Conservation (phyloP, 257 asterid genomes). For the Fraxinus quadrangulata region DNA sequence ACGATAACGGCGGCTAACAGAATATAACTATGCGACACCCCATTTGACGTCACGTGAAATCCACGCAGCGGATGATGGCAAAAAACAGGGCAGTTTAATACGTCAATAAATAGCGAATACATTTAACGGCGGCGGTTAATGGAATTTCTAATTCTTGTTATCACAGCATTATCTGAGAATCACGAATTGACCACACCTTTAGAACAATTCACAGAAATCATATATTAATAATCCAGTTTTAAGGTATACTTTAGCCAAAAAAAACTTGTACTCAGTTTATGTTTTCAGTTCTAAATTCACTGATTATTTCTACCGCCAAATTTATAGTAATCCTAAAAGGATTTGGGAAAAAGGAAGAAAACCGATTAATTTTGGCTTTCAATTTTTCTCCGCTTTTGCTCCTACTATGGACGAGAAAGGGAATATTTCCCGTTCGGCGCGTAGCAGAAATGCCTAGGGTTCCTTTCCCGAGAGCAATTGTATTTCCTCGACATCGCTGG, state of each 20-base stretch:
- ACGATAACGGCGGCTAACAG: not conserved
- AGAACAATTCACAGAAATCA: not conserved
- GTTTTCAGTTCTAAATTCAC: not conserved
- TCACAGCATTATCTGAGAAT: not conserved
- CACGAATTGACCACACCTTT: not conserved
- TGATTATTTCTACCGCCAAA: not conserved
- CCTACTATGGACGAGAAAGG: slow-evolving; percentile 16
- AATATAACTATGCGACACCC: not conserved
- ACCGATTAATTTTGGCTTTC: not conserved
- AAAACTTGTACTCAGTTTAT: not conserved
- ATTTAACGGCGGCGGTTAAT: not conserved
- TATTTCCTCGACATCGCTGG: slow-evolving; percentile 28
- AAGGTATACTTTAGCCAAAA: not conserved
- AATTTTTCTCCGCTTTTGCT: not conserved
- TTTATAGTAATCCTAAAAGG: not conserved
- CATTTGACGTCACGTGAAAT: not conserved
- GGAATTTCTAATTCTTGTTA: not conserved
- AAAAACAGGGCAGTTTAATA: not conserved
- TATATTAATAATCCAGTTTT: not conserved
- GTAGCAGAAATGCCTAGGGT: slow-evolving; percentile 25
- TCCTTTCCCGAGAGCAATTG: slow-evolving; percentile 27
- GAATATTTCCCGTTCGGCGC: slow-evolving; percentile 32
- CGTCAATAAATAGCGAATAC: not conserved
- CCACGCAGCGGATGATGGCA: not conserved
- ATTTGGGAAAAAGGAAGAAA: not conserved